phyloP scores from a whole-genome alignment of 345 rosid species.

The Conringia planisiliqua region DNA sequence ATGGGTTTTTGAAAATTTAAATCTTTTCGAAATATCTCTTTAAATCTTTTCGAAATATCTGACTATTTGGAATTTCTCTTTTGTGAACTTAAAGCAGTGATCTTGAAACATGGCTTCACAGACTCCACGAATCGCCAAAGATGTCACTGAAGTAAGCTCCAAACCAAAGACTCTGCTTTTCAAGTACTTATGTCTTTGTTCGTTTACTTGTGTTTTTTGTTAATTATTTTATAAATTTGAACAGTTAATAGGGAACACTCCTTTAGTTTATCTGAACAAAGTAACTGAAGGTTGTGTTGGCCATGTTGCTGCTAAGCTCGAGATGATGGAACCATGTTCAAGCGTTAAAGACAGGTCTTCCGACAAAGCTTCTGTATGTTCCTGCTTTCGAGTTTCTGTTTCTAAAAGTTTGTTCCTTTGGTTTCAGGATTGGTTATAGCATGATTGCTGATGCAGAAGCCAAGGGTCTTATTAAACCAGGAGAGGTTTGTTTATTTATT shows the following conservation, averaged over 20 bases:
- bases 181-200: neutral
- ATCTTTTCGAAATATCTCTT: neutral
- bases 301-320: constrained; percentile 78
- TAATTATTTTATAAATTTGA: neutral
- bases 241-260: constrained; percentile 80
- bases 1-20: neutral
- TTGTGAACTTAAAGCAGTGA: constrained; percentile 24
- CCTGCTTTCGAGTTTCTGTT: neutral
- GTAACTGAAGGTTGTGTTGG: constrained; percentile 68
- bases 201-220: neutral
- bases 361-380: neutral
- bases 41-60: neutral
- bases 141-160: constrained; percentile 48
- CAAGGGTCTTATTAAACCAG: constrained; percentile 71
- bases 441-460: constrained; percentile 82
- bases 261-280: constrained; percentile 73
- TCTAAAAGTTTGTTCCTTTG: too few relatives aligned
- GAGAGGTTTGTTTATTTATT: constrained; percentile 43
- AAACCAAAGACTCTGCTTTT: neutral
- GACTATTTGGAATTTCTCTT: neutral
- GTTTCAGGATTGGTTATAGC: constrained; percentile 74
- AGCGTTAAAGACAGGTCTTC: constrained; percentile 78
- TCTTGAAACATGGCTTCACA: constrained; percentile 41
- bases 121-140: constrained; percentile 52
- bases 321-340: constrained; percentile 71